Conservation (phyloP, 306 rosid species). For the Cyclanthera cordifolia region DNA sequence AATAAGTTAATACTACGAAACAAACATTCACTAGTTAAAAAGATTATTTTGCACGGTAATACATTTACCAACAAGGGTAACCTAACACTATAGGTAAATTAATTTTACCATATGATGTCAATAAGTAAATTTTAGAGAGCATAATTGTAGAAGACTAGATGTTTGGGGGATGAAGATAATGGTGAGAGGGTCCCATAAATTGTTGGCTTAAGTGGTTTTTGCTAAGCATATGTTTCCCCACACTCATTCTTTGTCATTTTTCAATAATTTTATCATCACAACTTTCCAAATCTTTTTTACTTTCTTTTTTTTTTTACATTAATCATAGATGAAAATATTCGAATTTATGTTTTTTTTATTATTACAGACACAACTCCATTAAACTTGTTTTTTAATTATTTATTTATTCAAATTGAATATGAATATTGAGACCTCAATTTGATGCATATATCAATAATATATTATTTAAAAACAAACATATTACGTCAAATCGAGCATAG, state of each 20-base stretch:
- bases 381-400: background rate
- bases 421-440: background rate
- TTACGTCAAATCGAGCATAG: no score
- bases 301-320: no score
- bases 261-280: background rate
- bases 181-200: background rate
- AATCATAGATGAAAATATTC: no score
- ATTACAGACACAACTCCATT: no score
- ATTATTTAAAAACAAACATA: background rate
- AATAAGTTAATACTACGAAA: no score
- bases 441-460: background rate
- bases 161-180: conserved; percentile 2
- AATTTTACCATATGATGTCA: background rate
- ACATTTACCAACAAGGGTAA: no score
- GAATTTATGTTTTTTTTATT: no score
- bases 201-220: conserved; percentile 7
- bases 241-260: conserved; percentile 8
- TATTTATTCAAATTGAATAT: background rate
- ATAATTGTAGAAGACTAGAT: conserved; percentile 6
- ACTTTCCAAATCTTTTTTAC: background rate
- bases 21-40: no score
- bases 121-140: background rate
- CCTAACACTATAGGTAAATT: no score
- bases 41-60: no score
- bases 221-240: conserved; percentile 3